Percentiles rank a stretch among this genome's conserved stretches.
Evolutionary conservation across 2,329 filamentous ascomycete genomes (phyloP).

Genomic region (Talaromyces sp.): DNA sequence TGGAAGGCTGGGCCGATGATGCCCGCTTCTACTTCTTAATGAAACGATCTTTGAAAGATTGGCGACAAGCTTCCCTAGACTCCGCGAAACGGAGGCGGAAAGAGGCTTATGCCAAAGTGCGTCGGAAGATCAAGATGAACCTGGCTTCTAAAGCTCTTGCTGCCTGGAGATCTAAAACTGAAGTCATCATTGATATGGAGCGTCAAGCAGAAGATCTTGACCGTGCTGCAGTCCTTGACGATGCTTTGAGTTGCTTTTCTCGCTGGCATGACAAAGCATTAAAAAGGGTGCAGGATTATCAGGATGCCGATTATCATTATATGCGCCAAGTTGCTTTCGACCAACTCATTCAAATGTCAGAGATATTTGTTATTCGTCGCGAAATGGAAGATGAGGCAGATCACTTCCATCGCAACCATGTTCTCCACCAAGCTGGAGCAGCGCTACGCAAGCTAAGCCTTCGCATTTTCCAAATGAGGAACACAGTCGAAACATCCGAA

Average conservation of each 20-base stretch:
- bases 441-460: conserved; percentile 61
- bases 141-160: conserved; percentile 50
- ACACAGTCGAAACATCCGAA: conserved; percentile 55
- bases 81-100: conserved; percentile 57
- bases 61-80: conserved; percentile 54
- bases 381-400: conserved; percentile 49
- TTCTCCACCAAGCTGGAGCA: conserved; percentile 50
- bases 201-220: conserved; percentile 42
- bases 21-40: conserved; percentile 60
- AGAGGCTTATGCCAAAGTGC: conserved; percentile 58
- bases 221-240: conserved; percentile 37
- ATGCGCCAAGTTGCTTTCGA: conserved; percentile 42
- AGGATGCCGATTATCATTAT: conserved; percentile 43
- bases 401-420: conserved; percentile 49
- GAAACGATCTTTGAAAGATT: conserved; percentile 53
- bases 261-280: conserved; percentile 48
- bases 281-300: conserved; percentile 36
- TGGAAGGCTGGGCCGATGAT: conserved; percentile 58
- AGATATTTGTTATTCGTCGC: conserved; percentile 35
- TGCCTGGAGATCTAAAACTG: conserved; percentile 41
- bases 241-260: conserved; percentile 41
- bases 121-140: conserved; percentile 57
- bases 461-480: conserved; percentile 58
- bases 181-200: conserved; percentile 39
- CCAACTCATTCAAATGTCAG: conserved; percentile 42